Evolutionary conservation across 139 green algal species (phyloP), one percentile per base, ranked within the genome.

Genomic region (Bryopsis sp.): DNA sequence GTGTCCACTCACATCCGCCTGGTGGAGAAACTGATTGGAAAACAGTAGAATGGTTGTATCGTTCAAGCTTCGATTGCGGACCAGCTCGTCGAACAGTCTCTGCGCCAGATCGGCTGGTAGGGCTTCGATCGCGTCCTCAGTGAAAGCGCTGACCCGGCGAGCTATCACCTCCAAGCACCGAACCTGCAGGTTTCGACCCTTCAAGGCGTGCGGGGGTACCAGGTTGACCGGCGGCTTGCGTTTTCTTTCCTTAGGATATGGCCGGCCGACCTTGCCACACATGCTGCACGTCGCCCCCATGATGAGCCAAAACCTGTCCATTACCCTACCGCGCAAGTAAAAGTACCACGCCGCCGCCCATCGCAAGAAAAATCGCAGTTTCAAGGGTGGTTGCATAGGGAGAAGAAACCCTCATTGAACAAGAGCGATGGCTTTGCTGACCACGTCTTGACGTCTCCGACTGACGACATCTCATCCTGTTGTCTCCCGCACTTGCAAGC

Each of bases 221-320:
- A 54, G 11, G 43, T 54, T 54, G 43, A 54, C 15, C 43, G 43
- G 43, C 15, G 15, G 43, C 43, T 54, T 54, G 15, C 43, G 11
- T 19, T 19, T 54, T 11, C 15, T 26, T 26, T 19, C 15, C 43
- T 19, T 54, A 11, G 19, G 11, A 11, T 54, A 26, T 19, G 43
- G 43, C 43, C 43, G 43, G 19, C 43, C 43, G 19, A 54, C 11
- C 19, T 19, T 11, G 15, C 43, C 43, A 19, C 43, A 54, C 15
- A 54, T 19, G 43, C 43, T 54, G 43, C 43, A 54, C 19, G 43
- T 54, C 43, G 43, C 43, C 43, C 43, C 43, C 43, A 54, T 54
- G 11, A 64, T 64, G n/a, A n/a, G n/a, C n/a, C n/a, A n/a, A n/a
- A n/a, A n/a, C n/a, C n/a, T n/a, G n/a, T n/a, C n/a, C n/a, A n/a